These are phyloP conservation scores for Mycosphaerella sp. DNA, from an alignment of 2,329 filamentous ascomycete species.

Conservation along the genomic window DNA sequence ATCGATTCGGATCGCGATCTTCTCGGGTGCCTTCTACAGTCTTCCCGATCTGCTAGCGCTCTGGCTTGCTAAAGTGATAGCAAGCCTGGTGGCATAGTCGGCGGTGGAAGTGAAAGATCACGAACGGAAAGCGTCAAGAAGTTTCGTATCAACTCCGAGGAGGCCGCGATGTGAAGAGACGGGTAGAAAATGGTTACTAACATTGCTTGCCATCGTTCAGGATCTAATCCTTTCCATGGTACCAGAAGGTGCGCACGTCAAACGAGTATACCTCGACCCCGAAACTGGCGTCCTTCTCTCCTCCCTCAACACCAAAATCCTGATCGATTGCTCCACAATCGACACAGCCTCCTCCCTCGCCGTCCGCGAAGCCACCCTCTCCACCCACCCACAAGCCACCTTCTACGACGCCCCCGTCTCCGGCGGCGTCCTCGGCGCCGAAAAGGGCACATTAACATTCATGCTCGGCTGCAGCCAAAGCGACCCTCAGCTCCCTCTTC, in stretches of 20 bases:
- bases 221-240: conserved; percentile 50
- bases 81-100: too few relatives aligned
- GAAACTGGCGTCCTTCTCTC: conserved; percentile 40
- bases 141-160: too few relatives aligned
- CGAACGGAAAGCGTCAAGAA: background rate
- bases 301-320: conserved; percentile 39
- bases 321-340: conserved; percentile 53
- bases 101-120: too few relatives aligned
- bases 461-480: conserved; percentile 48
- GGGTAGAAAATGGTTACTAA: background rate
- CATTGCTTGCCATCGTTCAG: conserved; percentile 25
- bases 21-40: too few relatives aligned
- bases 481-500: conserved; percentile 39
- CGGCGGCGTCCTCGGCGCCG: conserved; percentile 48
- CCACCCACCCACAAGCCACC: conserved; percentile 35
- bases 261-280: conserved; percentile 45
- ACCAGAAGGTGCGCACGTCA: conserved; percentile 48
- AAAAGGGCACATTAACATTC: conserved; percentile 49
- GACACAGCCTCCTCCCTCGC: conserved; percentile 47
- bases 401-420: conserved; percentile 52
- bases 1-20: too few relatives aligned
- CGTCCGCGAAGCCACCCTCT: conserved; percentile 38
- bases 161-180: background rate
- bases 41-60: too few relatives aligned
- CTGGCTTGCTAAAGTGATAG: too few relatives aligned